Conservation (phyloP, 768 basidiomycete genomes). For the Agrocybe pediades region DNA sequence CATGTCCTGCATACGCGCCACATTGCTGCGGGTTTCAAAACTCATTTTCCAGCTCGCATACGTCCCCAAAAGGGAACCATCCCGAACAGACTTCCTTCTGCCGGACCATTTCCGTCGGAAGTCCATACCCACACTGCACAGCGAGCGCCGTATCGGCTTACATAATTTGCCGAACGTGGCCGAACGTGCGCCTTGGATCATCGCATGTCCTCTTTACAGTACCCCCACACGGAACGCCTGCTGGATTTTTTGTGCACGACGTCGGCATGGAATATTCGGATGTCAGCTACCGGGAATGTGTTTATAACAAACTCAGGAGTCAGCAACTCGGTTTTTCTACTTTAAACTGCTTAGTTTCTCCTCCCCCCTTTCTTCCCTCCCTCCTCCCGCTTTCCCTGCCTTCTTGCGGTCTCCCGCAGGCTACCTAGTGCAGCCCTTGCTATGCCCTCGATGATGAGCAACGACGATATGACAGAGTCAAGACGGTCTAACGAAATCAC, state of each 20-base stretch:
- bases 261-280: background rate
- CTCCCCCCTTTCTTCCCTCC: too few relatives aligned
- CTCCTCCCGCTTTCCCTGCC: too few relatives aligned
- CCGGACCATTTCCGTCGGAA: constrained; percentile 11
- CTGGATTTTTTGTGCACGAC: background rate
- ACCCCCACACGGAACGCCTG: background rate
- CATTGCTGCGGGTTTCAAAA: background rate
- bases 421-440: too few relatives aligned
- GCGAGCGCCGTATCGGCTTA: background rate
- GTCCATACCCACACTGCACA: background rate
- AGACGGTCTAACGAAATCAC: too few relatives aligned
- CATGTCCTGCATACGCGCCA: background rate
- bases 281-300: background rate
- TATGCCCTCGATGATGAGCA: too few relatives aligned
- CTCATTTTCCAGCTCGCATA: background rate
- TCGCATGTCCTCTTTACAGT: background rate
- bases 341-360: too few relatives aligned
- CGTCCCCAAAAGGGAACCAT: constrained; percentile 2
- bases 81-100: constrained; percentile 4
- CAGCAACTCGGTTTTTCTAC: background rate
- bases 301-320: too few relatives aligned
- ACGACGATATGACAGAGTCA: too few relatives aligned
- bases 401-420: too few relatives aligned
- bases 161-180: too few relatives aligned
- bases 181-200: background rate